Evolutionary conservation across 1,284 basidiomycete species (phyloP), one percentile per base, ranked within the genome.

Genomic region (Fomitopsis palustris): DNA sequence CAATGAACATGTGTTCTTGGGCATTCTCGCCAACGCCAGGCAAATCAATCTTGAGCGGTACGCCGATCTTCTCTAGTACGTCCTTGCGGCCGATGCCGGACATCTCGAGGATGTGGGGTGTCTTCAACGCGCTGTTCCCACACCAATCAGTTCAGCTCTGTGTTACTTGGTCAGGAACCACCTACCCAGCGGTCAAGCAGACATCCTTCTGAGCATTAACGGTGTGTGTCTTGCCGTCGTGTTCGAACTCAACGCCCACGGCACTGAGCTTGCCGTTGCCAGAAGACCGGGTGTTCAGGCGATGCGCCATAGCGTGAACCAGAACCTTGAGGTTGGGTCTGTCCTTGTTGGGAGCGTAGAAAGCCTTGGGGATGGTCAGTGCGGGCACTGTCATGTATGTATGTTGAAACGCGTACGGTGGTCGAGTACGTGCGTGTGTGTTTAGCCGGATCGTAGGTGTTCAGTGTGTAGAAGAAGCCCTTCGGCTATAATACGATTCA

Each of bases 241-340:
- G 54, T 3, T 62, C 47, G 53, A 76, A 75, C 27, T 99, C 96
- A 25, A 98, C 96, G 74, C 98, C 95, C 60, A 98, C 83, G 38
- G 98, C 86, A 4, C 94, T 96, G 74, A 97, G 98, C 73, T 95
- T 95, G 51, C 93, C 89, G 70, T 96, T 93, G 69, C 82, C 80
- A 9, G 93, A 95, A 21, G 93, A 94, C 72, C 93, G 47, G 0
- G 64, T 62, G 3, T 61, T 39, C 0, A 69, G 52, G 9, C 63
- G 61, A 29, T 61, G 62, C 5, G 64, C 67, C 6, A 58, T 49
- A 1, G 68, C 65, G 3, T 41, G 57, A 6, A 64, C 53, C 33
- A 68, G 62, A 17, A 72, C 71, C 0, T 31, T 62, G 23, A 73
- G 59, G 54, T 73, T 73, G 2, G 62, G 55, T 0, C 69, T 63